These are phyloP conservation scores for Backusella sp. DNA, from an alignment of 192 early-diverging fungal genomes.

Conservation along the genomic window DNA sequence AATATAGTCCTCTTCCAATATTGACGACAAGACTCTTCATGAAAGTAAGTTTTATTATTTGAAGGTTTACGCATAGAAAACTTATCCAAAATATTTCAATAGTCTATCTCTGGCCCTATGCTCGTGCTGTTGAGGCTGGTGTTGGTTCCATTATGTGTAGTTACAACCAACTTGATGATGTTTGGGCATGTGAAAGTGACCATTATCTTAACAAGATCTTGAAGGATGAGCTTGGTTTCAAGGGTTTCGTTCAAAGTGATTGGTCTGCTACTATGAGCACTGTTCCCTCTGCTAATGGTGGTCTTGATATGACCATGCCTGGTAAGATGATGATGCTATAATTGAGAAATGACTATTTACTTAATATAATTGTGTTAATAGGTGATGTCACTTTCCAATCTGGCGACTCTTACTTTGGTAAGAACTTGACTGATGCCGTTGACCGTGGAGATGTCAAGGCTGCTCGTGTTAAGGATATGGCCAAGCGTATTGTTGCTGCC, in stretches of 20 bases:
- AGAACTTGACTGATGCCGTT: conserved; percentile 22
- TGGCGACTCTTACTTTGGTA: conserved; percentile 24
- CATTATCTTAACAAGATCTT: conserved; percentile 43
- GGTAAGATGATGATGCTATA: conserved; percentile 21
- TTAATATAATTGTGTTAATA: not conserved
- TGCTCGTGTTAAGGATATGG: conserved; percentile 15
- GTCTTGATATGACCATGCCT: conserved; percentile 39
- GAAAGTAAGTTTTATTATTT: conserved; percentile 24
- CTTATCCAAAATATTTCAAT: too few relatives aligned
- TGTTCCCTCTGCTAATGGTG: conserved; percentile 27
- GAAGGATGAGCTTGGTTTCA: conserved; percentile 56
- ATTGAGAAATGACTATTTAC: conserved; percentile 38
- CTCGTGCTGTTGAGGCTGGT: conserved; percentile 52
- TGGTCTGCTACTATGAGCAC: conserved; percentile 49
- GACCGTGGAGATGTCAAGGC: not conserved
- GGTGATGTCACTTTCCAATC: conserved; percentile 23
- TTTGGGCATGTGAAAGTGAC: conserved; percentile 55
- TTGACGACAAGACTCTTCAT: conserved; percentile 56
- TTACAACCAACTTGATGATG: conserved; percentile 57
- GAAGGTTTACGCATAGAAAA: too few relatives aligned
- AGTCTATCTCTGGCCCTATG: conserved; percentile 57
- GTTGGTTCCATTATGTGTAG: conserved; percentile 62
- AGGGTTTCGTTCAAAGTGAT: conserved; percentile 59
- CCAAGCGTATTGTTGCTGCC: conserved; percentile 29
- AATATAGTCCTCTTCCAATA: conserved; percentile 33